Evolutionary conservation across 108 stramenopile genomes (phyloP), one percentile per base, ranked within the genome.

Genomic region (Nitzschia sp.): DNA sequence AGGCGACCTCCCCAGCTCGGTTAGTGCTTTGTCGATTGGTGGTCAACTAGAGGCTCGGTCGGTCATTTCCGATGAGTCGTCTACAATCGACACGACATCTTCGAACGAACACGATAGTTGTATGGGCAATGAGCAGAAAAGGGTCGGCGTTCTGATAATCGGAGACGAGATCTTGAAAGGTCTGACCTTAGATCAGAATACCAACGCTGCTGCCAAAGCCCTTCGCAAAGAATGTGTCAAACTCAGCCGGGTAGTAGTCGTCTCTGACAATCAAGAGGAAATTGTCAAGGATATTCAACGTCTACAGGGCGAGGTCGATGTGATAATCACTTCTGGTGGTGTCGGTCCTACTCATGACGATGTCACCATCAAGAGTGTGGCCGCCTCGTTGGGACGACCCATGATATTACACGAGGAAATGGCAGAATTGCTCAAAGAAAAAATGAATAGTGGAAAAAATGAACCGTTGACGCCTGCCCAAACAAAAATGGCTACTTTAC

Each of bases 261-360:
- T 97, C 6, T 86, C 93, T 0, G 97, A 97, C 69, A 82, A 94
- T 68, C 56, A 66, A 19, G 83, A 82, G 31, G 90, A 83, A 19
- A 95, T 97, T 69, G 79, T 79, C 1, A 77, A 84, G 15, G 97
- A 97, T 61, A 88, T 93, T 34, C 67, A 63, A 27, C 75, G 90
- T 16, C 36, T 91, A 46, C 76, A 75, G 52, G 66, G 76, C 29
- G 80, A 86, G 48, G 84, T 77, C 33, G 97, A 98, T 69, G 82
- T 93, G 1, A 85, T 98, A 45, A 84, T 98, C 38, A 98, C 97
- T 21, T 87, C 85, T 30, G 97, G 97, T n/a, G 97, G 97, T 0
- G 89, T 98, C 25, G 97, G 97, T 13, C 96, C 96, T 0, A 98
- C 97, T 2, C 97, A 98, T 56, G 97, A 98, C 59, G 97, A 98